Evolutionary conservation across 768 basidiomycete species (phyloP), one percentile per base, ranked within the genome.

Genomic region (Mycena sanguinolenta): DNA sequence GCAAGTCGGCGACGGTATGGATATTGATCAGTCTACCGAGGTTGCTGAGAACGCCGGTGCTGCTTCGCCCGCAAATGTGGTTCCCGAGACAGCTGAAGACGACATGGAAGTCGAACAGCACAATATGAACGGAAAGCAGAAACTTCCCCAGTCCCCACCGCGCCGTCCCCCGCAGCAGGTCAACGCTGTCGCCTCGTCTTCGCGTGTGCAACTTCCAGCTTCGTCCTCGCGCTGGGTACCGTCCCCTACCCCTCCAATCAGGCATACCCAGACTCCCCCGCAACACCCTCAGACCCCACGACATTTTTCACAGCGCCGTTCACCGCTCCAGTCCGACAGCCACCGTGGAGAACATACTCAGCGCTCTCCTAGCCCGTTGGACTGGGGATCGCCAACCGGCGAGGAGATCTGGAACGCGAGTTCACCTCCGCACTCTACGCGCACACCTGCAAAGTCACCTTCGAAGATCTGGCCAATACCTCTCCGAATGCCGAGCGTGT

Each of bases 141-240:
- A 36, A 1, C 21, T 13, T 21, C 13, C 32, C 30, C 53, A 32
- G 25, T 5, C 23, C 17, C 10, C 9, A 38, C 17, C 53, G 49
- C 54, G 52, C 6, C 70, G 50, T 19, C 71, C 58, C 8, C 70
- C 67, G 4, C 69, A 62, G 19, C 78, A 78, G 17, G 74, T 76
- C 38, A 79, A 80, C 54, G 76, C 78, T 27, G 65, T 78, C 39
- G 78, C 79, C 1, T 80, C 80, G 6, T 81, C 80, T 6, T 81
- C 80, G 36, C 58, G 65, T 36, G 59, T 67, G 10, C 60, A 58
- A 42, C 57, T 72, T 32, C 25, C 67, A 16, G 36, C 67, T 2
- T 3, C 65, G 13, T 38, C 69, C 23, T 19, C 71, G 46, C 63
- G 28, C 63, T 58, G 46, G 32, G 21, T 44, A 38, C 14, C 58